Base-by-base conservation (phyloP, 176 grass and related monocot genomes). In the Ensete glaucum region DNA sequence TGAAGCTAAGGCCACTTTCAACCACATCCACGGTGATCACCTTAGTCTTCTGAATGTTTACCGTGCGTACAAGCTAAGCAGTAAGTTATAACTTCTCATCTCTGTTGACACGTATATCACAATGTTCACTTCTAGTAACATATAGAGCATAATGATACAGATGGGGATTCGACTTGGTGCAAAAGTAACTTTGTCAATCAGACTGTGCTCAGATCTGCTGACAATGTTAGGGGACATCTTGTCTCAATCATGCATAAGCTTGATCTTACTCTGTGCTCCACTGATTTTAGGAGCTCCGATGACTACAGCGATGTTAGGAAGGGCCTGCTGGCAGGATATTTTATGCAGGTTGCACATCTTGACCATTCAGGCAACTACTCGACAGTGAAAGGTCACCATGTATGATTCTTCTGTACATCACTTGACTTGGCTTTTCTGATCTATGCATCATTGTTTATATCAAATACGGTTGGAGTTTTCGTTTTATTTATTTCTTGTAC, bases 31-130 rank as follows among this genome's bases (percentile, higher is more conserved):
- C 25, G 67, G 77, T 17, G 77, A 79, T 79, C 77, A 79, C 65
- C 77, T 79, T 20, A 62, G 65, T 59, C 77, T 79, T 71, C 52
- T 79, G 54, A 79, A 79, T 60, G 67, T 79, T 29, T 79, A 79
- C 52, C 24, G 11, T 62, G 67, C 53, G 60, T 79, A 79, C 54
- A 71, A 71, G n/a, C 54, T 50, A n/a, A 58, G 16, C 26, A 50
- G 77, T 79, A 79, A 23, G 77, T 71, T 48, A 29, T 13, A 67
- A 15, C 49, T 77, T 53, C 5, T 23, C 49, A 20, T 34, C 13
- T 67, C 1, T 67, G 34, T 22, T 63, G 24, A 24, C n/a, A 16
- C 25, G 0, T 65, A 14, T 8, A 16, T 10, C 8, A 29, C 3
- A 14, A 26, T 29, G 8, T 76, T 20, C 22, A 9, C 49, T 17